Evolutionary conservation across 306 rosid species (phyloP).

Genomic region (Boehmeria nivea): DNA sequence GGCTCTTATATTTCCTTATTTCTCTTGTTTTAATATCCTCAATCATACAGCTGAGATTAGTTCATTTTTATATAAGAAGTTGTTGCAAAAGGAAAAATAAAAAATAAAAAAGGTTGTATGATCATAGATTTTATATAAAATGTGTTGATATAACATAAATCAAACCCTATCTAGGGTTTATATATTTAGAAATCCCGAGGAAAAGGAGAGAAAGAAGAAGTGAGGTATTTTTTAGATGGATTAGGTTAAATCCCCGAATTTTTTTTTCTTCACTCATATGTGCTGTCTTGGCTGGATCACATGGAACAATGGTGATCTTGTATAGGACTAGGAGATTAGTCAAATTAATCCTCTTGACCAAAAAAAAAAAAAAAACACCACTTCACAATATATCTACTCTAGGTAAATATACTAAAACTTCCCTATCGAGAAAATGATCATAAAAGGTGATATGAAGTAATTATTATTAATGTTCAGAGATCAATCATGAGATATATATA

Average conservation of each 20-base stretch:
- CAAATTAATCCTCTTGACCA: background rate
- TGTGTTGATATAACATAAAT: background rate
- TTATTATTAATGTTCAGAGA: too few species aligned
- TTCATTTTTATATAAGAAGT: background rate
- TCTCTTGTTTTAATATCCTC: background rate
- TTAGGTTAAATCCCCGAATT: background rate
- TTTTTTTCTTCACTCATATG: background rate
- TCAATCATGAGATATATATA: too few species aligned
- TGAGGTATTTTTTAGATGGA: background rate
- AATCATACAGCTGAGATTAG: slow-evolving; percentile 12
- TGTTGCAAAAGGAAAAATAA: too few species aligned
- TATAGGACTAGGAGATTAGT: background rate
- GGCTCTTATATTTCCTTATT: background rate
- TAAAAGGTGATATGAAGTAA: background rate
- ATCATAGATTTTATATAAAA: too few species aligned
- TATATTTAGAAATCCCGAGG: background rate
- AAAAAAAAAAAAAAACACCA: background rate
- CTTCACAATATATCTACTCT: background rate
- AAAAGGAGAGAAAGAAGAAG: background rate
- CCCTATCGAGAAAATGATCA: background rate
- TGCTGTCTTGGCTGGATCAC: slow-evolving; percentile 6
- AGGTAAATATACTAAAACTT: background rate
- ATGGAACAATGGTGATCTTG: slow-evolving; percentile 1
- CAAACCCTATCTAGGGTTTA: background rate
- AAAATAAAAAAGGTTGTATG: background rate